Evolutionary conservation across 1,284 basidiomycete species (phyloP), one percentile per base, ranked within the genome.

Genomic region (Wallemia mellicola): DNA sequence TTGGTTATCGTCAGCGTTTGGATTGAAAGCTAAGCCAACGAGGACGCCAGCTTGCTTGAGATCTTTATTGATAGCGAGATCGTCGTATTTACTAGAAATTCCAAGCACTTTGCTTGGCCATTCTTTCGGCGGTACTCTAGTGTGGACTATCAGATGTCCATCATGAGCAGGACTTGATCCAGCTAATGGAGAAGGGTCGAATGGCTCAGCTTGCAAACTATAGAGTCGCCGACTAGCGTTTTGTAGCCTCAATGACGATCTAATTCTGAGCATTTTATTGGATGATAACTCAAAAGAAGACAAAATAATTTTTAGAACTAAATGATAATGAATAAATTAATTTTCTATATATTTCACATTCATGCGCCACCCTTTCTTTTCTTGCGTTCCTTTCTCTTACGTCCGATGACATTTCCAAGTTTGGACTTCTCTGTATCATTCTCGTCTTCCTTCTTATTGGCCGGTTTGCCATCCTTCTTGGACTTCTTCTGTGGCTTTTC

Each of bases 321-420:
- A 11, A 48, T 48, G 14, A 48, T 48, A 22, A 5, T 5, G 38
- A 17, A 11, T 48, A 48, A 17, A 48, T 11, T 30, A 7, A 7
- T 48, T 48, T 48, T n/a, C 38, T 48, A 11, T 5, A 22, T 11
- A 11, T 7, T 17, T 17, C 9, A 7, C 17, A 7, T n/a, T 48
- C 22, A 48, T 15, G 38, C 38, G 3, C 38, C 38, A 11, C 38
- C 38, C 9, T 48, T 11, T n/a, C 22, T 48, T 22, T 28, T 27
- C 48, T 56, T 62, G 54, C 63, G 63, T 60, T 65, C 63, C 59
- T 66, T 66, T 30, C 66, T 61, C 58, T 66, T 66, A 55, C 64
- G 60, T 19, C 65, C 65, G 58, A 67, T 67, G 2, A 67, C 54
- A 24, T 61, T 58, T 9, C 65, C 64, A 27, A 67, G 2, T 26